Conservation (phyloP, 1,284 basidiomycete species). For the Cutaneotrichosporon daszewskae region DNA sequence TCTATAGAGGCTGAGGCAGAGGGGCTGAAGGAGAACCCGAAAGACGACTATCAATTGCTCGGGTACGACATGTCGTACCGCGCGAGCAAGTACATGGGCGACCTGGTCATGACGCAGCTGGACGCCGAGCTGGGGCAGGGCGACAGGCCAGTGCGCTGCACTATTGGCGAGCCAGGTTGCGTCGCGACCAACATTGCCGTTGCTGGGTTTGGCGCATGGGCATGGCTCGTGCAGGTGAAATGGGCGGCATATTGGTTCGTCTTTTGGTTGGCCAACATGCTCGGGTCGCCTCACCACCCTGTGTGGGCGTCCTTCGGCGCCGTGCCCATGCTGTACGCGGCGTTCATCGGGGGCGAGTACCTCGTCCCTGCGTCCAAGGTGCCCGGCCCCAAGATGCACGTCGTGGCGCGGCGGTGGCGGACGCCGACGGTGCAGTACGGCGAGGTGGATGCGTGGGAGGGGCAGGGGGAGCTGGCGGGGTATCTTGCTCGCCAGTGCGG, state of each 20-base stretch:
- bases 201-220: constrained; percentile 27
- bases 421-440: constrained; percentile 27
- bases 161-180: constrained; percentile 68
- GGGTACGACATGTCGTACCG: constrained; percentile 63
- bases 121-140: constrained; percentile 49
- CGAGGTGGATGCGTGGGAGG: constrained; percentile 40
- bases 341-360: constrained; percentile 27
- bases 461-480: constrained; percentile 19
- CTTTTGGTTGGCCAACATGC: constrained; percentile 56
- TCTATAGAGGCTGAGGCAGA: constrained; percentile 60
- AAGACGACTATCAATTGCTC: constrained; percentile 65
- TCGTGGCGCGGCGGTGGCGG: constrained; percentile 21
- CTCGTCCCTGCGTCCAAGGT: constrained; percentile 23
- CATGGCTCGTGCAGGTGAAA: constrained; percentile 53
- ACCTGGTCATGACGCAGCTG: constrained; percentile 61
- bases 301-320: constrained; percentile 32
- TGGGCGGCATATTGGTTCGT: constrained; percentile 55
- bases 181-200: constrained; percentile 61
- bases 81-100: constrained; percentile 71
- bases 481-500: constrained; percentile 28
- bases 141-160: constrained; percentile 53
- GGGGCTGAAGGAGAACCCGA: constrained; percentile 52
- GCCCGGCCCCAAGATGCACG: constrained; percentile 29
- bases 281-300: constrained; percentile 39
- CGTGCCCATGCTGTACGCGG: constrained; percentile 35